Base-by-base conservation (phyloP, 2,329 filamentous ascomycete species). In the Dendrostoma leiphaemia region DNA sequence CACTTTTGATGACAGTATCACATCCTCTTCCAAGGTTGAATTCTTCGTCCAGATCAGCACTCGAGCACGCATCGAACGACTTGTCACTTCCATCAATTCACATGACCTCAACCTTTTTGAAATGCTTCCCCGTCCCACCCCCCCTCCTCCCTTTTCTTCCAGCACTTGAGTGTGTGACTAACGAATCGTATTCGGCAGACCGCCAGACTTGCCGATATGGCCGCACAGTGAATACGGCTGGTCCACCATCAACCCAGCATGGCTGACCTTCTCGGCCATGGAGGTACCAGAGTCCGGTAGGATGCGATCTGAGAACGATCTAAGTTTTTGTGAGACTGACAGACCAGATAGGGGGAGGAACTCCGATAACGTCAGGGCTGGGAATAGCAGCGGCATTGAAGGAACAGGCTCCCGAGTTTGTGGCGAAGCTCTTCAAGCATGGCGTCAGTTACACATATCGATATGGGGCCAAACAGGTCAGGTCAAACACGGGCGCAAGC, bases 181-280 rank as follows among this genome's bases (percentile, higher is more conserved):
- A n/a, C n/a, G n/a, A n/a, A n/a, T n/a, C n/a, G n/a, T n/a, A n/a
- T n/a, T n/a, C n/a, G n/a, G n/a, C n/a, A n/a, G n/a, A 44, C 69
- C 69, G 4, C 67, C 69, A 7, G 67, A 70, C 17, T 58, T 72
- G n/a, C 70, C 70, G 0, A 72, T 71, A 23, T 73, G 67, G 69
- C 69, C 69, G 4, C 70, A 71, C 21, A 70, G 67, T 29, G 69
- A 71, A 53, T 71, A 71, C 29, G 69, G 69, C 1, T 71, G 67
- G 68, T 70, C 67, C 2, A 71, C 63, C 1, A 67, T 71, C 50
- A 67, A 71, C 41, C 69, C 69, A 2, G 62, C 67, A 2, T 72
- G 67, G 69, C 21, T 72, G 4, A 68, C 65, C 1, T 71, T 71
- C 51, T 64, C 58, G 10, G 63, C 62, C 5, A 41, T 69, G 23